Percentiles rank a stretch among this genome's conserved stretches.
Evolutionary conservation across 2,329 filamentous ascomycete genomes (phyloP).

Genomic region (Penicillium capsulatum): DNA sequence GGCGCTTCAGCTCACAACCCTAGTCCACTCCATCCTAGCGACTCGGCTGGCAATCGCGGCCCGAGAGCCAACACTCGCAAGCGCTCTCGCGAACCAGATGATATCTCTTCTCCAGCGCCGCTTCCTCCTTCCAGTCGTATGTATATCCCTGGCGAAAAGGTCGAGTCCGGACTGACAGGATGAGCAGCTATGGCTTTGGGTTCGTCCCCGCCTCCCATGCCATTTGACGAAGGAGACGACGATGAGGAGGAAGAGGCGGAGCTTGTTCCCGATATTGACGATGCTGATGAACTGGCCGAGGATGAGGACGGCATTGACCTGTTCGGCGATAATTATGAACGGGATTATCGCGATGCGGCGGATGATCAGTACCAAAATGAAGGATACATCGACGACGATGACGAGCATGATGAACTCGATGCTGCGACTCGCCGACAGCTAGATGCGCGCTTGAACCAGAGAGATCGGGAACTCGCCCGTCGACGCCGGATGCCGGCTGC

Average conservation of each 20-base stretch:
- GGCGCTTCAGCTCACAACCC: constrained; percentile 5
- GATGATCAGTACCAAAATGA: constrained; percentile 53
- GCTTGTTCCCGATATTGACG: constrained; percentile 60
- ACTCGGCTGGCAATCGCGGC: constrained; percentile 79
- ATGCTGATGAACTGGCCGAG: constrained; percentile 65
- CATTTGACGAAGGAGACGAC: constrained; percentile 45
- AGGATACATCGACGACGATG: constrained; percentile 60
- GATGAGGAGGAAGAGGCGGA: constrained; percentile 54
- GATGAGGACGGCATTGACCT: constrained; percentile 67
- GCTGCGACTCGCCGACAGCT: constrained; percentile 56
- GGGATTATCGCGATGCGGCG: constrained; percentile 52
- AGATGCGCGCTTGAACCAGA: constrained; percentile 58
- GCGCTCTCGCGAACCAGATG: constrained; percentile 61
- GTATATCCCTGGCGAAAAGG: constrained; percentile 31
- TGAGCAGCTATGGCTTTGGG: constrained; percentile 20
- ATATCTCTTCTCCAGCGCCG: constrained; percentile 56
- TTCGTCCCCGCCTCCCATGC: constrained; percentile 59
- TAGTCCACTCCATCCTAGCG: constrained; percentile 68
- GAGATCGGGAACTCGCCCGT: constrained; percentile 58
- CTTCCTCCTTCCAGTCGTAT: constrained; percentile 59
- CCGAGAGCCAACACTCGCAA: constrained; percentile 55
- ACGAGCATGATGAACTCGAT: constrained; percentile 60
- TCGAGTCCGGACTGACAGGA: constrained; percentile 9
- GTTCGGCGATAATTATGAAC: constrained; percentile 64
- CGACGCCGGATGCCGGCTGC: constrained; percentile 58